Conservation (phyloP, 225 moss, liverwort and hornwort genomes). For the Sphagnum tenellum region DNA sequence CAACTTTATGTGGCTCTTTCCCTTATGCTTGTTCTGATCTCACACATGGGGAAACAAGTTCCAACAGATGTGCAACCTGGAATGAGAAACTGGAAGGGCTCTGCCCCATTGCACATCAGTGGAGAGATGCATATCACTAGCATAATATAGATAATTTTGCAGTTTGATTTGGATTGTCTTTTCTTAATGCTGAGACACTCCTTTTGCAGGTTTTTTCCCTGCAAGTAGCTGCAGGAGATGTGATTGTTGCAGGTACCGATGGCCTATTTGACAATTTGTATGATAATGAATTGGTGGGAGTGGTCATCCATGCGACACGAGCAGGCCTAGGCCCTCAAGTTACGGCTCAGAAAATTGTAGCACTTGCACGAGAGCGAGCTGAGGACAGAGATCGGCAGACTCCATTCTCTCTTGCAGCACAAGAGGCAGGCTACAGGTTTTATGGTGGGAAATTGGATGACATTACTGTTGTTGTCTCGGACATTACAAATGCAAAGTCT, state of each 20-base stretch:
- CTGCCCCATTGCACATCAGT: too few relatives aligned
- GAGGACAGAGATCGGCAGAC: slow-evolving; percentile 66
- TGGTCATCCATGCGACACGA: slow-evolving; percentile 61
- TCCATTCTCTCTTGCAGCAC: slow-evolving; percentile 85
- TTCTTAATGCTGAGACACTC: neutral
- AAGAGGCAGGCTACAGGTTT: slow-evolving; percentile 83
- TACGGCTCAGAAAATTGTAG: slow-evolving; percentile 67
- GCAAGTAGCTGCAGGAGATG: slow-evolving; percentile 68
- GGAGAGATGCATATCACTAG: too few relatives aligned
- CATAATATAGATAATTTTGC: too few relatives aligned
- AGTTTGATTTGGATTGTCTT: neutral
- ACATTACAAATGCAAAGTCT: slow-evolving; percentile 42
- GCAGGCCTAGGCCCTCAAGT: slow-evolving; percentile 55
- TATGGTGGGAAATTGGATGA: slow-evolving; percentile 97
- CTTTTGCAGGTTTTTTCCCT: slow-evolving; percentile 67
- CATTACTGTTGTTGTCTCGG: slow-evolving; percentile 90
- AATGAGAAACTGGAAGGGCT: too few relatives aligned
- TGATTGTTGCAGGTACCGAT: slow-evolving; percentile 83
- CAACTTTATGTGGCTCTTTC: too few relatives aligned
- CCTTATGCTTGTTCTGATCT: too few relatives aligned
- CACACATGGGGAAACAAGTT: too few relatives aligned
- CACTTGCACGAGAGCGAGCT: slow-evolving; percentile 73
- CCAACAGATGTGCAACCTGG: too few relatives aligned
- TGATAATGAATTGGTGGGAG: slow-evolving; percentile 69
- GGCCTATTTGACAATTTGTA: slow-evolving; percentile 89